Base-by-base conservation (phyloP, 768 basidiomycete species). In the Trametes coccinea region DNA sequence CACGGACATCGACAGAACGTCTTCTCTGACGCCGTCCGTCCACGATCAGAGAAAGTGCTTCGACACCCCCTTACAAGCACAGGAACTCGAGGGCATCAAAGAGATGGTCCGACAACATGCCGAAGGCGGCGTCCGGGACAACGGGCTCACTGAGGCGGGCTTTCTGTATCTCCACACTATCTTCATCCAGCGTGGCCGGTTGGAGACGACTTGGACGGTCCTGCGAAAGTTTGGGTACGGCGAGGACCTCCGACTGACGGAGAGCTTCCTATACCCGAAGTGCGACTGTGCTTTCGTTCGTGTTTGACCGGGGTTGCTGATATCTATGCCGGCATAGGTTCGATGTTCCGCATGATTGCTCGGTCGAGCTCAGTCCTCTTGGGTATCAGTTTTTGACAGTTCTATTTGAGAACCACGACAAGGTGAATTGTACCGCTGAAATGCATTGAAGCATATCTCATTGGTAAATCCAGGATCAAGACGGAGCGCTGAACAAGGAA, bases 201-300 rank as follows among this genome's bases (percentile, higher is more conserved):
- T 96, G 63, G 96, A 99, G 74, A 98, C 96, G 30, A 98, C 96
- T 1, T 99, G 96, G 96, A 95, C 93, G 7, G 94, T 96, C 5
- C 80, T 99, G 66, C 80, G 95, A 63, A 93, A 87, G 71, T 98
- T 97, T 72, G 96, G 96, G 4, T 99, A 99, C 70, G 96, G 89
- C 13, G 96, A 98, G 73, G 95, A 98, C 70, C 75, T 99, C 64
- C 86, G 88, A 67, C 77, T 99, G 63, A 89, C 89, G 29, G 96
- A 98, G 72, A 81, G 84, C 6, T 97, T 95, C 76, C 77, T 99
- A 61, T 80, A 82, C 59, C 96, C 96, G 22, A 94, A 90, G 96
- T 95, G 90, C 45, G 17, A 4, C 5, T 30, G 2, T 44, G 5
- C 34, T 6, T 37, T 6, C 5, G 34, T 37, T 37, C 34, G 34